Evolutionary conservation across 2,329 filamentous ascomycete genomes (phyloP), one percentile per base, ranked within the genome.

Genomic region (Coniochaeta hoffmannii): DNA sequence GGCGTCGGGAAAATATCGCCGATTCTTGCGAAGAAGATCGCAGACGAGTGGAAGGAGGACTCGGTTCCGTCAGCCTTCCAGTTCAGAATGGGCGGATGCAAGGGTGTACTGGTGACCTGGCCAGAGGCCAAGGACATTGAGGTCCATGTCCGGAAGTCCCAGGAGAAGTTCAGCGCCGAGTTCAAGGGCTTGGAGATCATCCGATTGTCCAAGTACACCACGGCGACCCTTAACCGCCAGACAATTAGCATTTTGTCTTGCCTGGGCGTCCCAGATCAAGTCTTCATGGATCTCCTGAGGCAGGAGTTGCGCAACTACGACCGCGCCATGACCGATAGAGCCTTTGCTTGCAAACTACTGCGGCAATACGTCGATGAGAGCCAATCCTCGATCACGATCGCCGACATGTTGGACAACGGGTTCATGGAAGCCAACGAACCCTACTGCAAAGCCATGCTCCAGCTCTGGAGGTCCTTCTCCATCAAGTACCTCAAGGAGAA

Each of bases 401-500:
- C 89, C 1, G 78, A 83, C 31, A 87, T 97, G 78, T 80, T 97
- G 30, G 71, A 79, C 2, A 85, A 89, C 59, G 90, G 90, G 0
- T 97, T 99, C 71, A 88, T 92, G 78, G 70, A 76, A 2, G 69
- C 73, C 0, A 68, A 73, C 22, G 94, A 99, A 57, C 93, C 93
- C 0, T 97, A 97, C 68, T 77, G 91, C 22, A 79, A 84, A 58
- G 91, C 90, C 0, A 70, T 96, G 9, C 73, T 99, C 11, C 81
- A 85, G 34, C 76, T 97, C 0, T 99, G 94, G 93, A 81, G 88
- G 59, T 83, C 90, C 1, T 97, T 90, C 89, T 90, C 87, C 1
- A 82, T 96, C 61, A 96, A 96, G 65, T 81, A 88, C 12, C 79
- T 99, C 17, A 97, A 96, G 63, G 91, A 97, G 62, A 97, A 97